Percentiles rank a stretch among this genome's conserved stretches.
Evolutionary conservation across 345 rosid genomes (phyloP).

Genomic region (Barbarea vulgaris): DNA sequence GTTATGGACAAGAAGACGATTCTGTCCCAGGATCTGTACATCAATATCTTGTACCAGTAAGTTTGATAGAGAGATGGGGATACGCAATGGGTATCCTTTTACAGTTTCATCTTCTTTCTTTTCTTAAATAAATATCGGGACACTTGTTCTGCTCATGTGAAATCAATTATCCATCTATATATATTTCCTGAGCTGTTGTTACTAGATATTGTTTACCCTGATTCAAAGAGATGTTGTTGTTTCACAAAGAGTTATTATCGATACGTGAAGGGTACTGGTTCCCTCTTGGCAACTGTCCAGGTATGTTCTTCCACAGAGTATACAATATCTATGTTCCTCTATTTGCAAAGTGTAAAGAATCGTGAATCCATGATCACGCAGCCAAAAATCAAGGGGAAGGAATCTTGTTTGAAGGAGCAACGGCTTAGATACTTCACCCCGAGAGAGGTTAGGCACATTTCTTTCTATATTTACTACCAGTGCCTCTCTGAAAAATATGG

Average conservation of each 20-base stretch:
- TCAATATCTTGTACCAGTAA: conserved; percentile 67
- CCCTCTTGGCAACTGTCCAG: conserved; percentile 81
- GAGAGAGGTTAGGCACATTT: conserved; percentile 58
- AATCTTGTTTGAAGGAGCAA: conserved; percentile 64
- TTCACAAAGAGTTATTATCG: conserved; percentile 94
- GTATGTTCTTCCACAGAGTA: conserved; percentile 42
- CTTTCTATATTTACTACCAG: not conserved
- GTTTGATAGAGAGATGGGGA: conserved; percentile 93
- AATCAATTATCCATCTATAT: not conserved
- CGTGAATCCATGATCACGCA: conserved; percentile 42
- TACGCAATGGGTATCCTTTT: conserved; percentile 91
- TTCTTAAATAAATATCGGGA: too few species aligned
- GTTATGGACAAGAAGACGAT: conserved; percentile 42
- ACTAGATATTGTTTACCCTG: conserved; percentile 74
- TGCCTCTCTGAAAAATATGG: not conserved
- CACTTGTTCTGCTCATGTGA: not conserved
- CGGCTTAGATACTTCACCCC: conserved; percentile 92
- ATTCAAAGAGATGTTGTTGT: conserved; percentile 91
- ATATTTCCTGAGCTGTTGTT: conserved; percentile 23
- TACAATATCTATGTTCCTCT: not conserved
- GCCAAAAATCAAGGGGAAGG: conserved; percentile 64
- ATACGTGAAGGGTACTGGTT: conserved; percentile 94
- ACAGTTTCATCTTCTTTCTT: conserved; percentile 15
- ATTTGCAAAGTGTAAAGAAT: not conserved
- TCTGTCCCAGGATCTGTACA: conserved; percentile 32